Percentiles rank a stretch among this genome's conserved stretches.
Conservation (phyloP, 1,139 yeast species). For the Candida sanyaensis region DNA sequence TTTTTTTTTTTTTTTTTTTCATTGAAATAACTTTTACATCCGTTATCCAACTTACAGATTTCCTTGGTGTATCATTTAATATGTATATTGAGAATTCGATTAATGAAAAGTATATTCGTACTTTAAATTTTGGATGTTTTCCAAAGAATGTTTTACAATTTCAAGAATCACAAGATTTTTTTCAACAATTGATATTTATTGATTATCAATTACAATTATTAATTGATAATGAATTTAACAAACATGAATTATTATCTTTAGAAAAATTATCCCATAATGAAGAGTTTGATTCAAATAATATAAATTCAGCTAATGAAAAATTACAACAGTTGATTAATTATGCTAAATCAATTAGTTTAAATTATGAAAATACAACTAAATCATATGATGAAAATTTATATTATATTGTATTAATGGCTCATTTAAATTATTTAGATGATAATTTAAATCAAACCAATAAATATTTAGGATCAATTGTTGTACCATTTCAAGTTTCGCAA, state of each 20-base stretch:
- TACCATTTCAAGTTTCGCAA: slow-evolving; percentile 13
- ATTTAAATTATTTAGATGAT: slow-evolving; percentile 34
- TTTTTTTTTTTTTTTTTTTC: too few species aligned
- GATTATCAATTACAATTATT: slow-evolving; percentile 43
- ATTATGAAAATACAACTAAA: slow-evolving; percentile 27
- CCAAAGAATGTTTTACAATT: slow-evolving; percentile 36
- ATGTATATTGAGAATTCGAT: slow-evolving; percentile 27
- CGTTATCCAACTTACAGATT: too few species aligned
- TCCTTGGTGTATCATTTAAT: background rate
- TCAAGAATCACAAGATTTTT: slow-evolving; percentile 37
- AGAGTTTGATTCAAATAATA: background rate
- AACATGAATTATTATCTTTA: slow-evolving; percentile 28
- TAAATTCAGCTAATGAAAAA: slow-evolving; percentile 22
- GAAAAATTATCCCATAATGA: slow-evolving; percentile 8
- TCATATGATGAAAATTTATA: slow-evolving; percentile 36
- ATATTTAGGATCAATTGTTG: slow-evolving; percentile 19
- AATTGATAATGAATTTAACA: slow-evolving; percentile 34
- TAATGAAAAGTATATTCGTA: slow-evolving; percentile 24
- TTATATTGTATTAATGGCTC: slow-evolving; percentile 35
- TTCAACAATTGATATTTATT: slow-evolving; percentile 38
- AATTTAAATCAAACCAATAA: slow-evolving; percentile 25
- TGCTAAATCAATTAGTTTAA: slow-evolving; percentile 29
- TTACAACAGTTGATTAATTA: slow-evolving; percentile 31
- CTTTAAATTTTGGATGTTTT: slow-evolving; percentile 41
- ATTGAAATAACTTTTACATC: too few species aligned